phyloP scores from a whole-genome alignment of 1,139 yeast species.

The Blastobotrys illinoisensis region DNA sequence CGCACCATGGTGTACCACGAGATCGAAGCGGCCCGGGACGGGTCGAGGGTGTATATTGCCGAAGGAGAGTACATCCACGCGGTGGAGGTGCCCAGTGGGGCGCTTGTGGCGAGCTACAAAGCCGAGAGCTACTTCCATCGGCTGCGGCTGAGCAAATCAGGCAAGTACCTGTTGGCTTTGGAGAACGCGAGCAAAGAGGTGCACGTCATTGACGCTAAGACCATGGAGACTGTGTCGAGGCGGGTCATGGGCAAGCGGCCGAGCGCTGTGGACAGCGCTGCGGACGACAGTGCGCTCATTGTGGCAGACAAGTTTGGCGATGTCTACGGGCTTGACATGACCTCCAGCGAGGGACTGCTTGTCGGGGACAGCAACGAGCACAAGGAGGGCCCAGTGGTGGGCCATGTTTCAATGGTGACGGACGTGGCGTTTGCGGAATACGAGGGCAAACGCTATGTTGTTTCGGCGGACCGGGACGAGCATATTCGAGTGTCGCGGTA shows the following conservation, averaged over 20 bases:
- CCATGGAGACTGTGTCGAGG: constrained; percentile 54
- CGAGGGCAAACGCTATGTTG: constrained; percentile 47
- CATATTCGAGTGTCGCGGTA: constrained; percentile 84
- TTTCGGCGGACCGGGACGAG: constrained; percentile 93
- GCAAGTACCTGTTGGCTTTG: constrained; percentile 54
- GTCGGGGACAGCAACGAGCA: constrained; percentile 39
- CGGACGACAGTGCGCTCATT: constrained; percentile 46
- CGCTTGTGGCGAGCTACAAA: neutral
- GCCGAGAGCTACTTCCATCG: constrained; percentile 44
- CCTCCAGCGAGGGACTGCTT: constrained; percentile 17
- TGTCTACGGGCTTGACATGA: constrained; percentile 53
- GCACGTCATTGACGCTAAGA: constrained; percentile 31
- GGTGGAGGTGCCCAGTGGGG: neutral
- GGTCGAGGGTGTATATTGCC: constrained; percentile 5
- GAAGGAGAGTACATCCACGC: constrained; percentile 7
- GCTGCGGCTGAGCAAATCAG: constrained; percentile 49
- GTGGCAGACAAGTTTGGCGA: constrained; percentile 98
- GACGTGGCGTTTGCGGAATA: constrained; percentile 48
- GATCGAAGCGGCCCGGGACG: constrained; percentile 2
- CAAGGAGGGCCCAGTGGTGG: constrained; percentile 61
- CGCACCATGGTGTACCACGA: constrained; percentile 9
- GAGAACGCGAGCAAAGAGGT: constrained; percentile 83
- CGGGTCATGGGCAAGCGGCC: constrained; percentile 88
- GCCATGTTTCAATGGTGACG: constrained; percentile 95
- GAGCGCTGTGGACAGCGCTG: constrained; percentile 59